These are phyloP conservation scores for Laetiporus sulphureus DNA, from an alignment of 1,284 basidiomycete species.

Conservation along the genomic window DNA sequence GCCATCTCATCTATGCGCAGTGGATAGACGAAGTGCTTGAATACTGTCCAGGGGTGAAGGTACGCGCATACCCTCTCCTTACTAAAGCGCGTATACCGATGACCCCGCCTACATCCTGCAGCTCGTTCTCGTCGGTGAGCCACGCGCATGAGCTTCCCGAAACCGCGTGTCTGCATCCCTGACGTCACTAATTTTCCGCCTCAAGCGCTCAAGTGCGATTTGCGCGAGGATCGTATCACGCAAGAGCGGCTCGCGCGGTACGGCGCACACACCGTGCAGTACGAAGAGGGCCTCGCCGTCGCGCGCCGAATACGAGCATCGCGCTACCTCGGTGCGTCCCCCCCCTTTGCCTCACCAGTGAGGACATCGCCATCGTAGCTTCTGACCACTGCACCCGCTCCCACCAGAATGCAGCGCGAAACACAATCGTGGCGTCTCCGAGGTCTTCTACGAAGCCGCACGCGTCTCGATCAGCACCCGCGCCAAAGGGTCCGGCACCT, in stretches of 20 bases:
- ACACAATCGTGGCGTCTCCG: constrained; percentile 88
- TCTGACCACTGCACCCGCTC: not conserved
- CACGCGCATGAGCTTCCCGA: constrained; percentile 3
- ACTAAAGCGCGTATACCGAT: constrained; percentile 2
- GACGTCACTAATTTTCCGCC: not conserved
- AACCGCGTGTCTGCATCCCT: constrained; percentile 1
- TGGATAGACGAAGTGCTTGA: constrained; percentile 88
- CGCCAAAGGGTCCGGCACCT: constrained; percentile 55
- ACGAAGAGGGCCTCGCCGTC: constrained; percentile 84
- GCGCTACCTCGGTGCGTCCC: constrained; percentile 75
- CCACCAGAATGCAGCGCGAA: constrained; percentile 89
- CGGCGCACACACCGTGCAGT: constrained; percentile 70
- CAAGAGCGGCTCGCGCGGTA: constrained; percentile 64
- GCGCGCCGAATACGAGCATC: constrained; percentile 89
- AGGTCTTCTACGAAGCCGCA: constrained; percentile 89
- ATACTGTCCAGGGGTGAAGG: constrained; percentile 91
- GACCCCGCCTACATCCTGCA: constrained; percentile 21
- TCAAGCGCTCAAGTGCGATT: constrained; percentile 89
- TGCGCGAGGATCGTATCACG: constrained; percentile 72
- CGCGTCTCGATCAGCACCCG: constrained; percentile 74
- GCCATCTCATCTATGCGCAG: constrained; percentile 29
- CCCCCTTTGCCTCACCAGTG: not conserved
- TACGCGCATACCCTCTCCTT: constrained; percentile 24
- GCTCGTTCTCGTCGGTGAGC: constrained; percentile 84
- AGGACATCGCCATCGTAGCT: too few species aligned